Evolutionary conservation across 2,329 filamentous ascomycete genomes (phyloP), one percentile per base, ranked within the genome.

Genomic region (Pseudocercospora cruenta): DNA sequence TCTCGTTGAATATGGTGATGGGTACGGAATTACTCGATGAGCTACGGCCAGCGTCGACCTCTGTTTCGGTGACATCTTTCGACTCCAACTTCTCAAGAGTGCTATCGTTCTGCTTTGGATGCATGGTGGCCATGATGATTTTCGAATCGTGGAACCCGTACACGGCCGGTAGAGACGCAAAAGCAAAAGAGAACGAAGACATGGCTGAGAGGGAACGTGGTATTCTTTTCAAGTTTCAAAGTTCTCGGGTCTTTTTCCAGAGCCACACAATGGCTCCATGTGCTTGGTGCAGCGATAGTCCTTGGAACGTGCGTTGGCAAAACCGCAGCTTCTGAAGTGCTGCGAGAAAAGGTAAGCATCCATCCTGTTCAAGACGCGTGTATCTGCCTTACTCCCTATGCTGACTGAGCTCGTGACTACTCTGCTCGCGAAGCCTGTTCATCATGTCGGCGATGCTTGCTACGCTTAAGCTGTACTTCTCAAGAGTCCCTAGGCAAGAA

Each of bases 121-220:
- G 8, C 47, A 31, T 36, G 31, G 28, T 36, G 19, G 54, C 9
- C 54, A 39, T 21, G 28, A 39, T 58, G 26, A 21, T 31, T 5
- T 54, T 47, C 36, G 31, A 39, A 16, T 51, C 22, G 47, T 28
- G 45, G 24, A 62, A 54, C 16, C 45, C 60, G 60, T 62, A 33
- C 2, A 54, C 47, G 6, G 60, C 26, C n/a, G 60, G 60, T 24
- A 62, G 28, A 33, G 26, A 54, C 9, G 60, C 33, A 49, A 62
- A 54, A 12, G 60, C 28, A 31, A 55, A 62, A 33, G 60, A 53
- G n/a, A 55, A 31, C 8, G 60, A 47, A 39, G 49, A 62, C 60
- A 54, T 60, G 47, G 8, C 47, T 24, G 9, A 14, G 45, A 49
- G 36, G 36, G 36, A 39, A n/a, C 36, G 36, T 43, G 39, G 39